Percentiles rank a stretch among this genome's conserved stretches.
phyloP scores from a whole-genome alignment of 345 rosid species.

The Streptanthus diversifolius region DNA sequence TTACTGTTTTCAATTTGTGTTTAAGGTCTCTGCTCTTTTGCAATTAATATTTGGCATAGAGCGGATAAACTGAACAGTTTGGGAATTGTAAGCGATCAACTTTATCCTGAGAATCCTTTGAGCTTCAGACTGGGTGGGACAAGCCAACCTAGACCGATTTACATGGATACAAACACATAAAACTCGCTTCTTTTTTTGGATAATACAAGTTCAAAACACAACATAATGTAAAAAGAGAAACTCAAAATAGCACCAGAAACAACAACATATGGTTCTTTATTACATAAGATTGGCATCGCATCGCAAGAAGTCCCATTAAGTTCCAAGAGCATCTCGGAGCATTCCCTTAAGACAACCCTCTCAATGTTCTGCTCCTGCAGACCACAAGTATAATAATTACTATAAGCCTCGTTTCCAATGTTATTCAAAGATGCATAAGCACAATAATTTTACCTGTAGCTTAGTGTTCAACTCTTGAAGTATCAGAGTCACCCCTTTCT shows the following conservation, averaged over 20 bases:
- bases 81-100: too few relatives aligned
- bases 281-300: not conserved
- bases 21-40: too few relatives aligned
- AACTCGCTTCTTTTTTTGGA: not conserved
- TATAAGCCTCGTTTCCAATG: not conserved
- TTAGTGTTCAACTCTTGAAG: slow-evolving; percentile 47
- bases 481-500: slow-evolving; percentile 39
- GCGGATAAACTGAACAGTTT: too few relatives aligned
- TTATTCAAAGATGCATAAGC: not conserved
- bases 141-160: not conserved
- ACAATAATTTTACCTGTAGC: not conserved
- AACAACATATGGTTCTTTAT: slow-evolving; percentile 1
- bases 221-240: not conserved
- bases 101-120: too few relatives aligned
- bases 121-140: not conserved
- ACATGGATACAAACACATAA: not conserved
- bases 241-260: not conserved
- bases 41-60: too few relatives aligned
- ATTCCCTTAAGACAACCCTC: not conserved
- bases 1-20: too few relatives aligned
- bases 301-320: slow-evolving; percentile 15
- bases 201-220: not conserved
- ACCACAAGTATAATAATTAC: not conserved
- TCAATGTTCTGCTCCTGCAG: slow-evolving; percentile 15
- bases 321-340: slow-evolving; percentile 13